phyloP scores from a whole-genome alignment of 2,329 filamentous ascomycete genomes.

The Coniochaeta ligniaria region DNA sequence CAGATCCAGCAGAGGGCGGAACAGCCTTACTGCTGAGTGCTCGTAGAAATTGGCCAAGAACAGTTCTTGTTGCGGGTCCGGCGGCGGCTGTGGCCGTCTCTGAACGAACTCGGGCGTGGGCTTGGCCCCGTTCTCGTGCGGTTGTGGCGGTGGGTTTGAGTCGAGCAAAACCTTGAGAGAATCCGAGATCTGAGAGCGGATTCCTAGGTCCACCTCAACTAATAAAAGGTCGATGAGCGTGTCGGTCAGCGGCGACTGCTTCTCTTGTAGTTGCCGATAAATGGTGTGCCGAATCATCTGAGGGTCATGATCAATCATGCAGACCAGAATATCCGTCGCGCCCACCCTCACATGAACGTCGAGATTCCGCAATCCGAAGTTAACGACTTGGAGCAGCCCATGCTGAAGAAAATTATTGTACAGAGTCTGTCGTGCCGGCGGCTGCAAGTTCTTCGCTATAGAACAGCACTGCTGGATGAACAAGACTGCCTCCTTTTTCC shows the following conservation, averaged over 20 bases:
- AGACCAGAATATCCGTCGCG: conserved; percentile 87
- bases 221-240: conserved; percentile 87
- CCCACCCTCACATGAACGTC: conserved; percentile 84
- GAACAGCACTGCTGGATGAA: conserved; percentile 96
- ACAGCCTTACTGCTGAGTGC: conserved; percentile 74
- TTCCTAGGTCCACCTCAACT: conserved; percentile 84
- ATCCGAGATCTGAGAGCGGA: conserved; percentile 93
- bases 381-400: conserved; percentile 83
- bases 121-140: conserved; percentile 54
- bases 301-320: conserved; percentile 92
- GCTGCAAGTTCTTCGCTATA: conserved; percentile 91
- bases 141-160: conserved; percentile 42
- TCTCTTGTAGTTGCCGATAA: conserved; percentile 84
- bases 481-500: conserved; percentile 88
- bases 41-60: conserved; percentile 91
- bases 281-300: conserved; percentile 91
- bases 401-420: conserved; percentile 87
- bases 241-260: conserved; percentile 79
- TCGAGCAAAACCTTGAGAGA: conserved; percentile 91
- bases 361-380: conserved; percentile 78
- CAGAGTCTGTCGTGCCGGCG: conserved; percentile 68
- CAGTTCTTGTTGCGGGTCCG: conserved; percentile 70
- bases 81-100: conserved; percentile 40
- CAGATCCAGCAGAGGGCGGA: conserved; percentile 77
- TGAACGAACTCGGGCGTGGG: conserved; percentile 26